Evolutionary conservation across 2,329 filamentous ascomycete genomes (phyloP), one percentile per base, ranked within the genome.

Genomic region (Zasmidium cellare): DNA sequence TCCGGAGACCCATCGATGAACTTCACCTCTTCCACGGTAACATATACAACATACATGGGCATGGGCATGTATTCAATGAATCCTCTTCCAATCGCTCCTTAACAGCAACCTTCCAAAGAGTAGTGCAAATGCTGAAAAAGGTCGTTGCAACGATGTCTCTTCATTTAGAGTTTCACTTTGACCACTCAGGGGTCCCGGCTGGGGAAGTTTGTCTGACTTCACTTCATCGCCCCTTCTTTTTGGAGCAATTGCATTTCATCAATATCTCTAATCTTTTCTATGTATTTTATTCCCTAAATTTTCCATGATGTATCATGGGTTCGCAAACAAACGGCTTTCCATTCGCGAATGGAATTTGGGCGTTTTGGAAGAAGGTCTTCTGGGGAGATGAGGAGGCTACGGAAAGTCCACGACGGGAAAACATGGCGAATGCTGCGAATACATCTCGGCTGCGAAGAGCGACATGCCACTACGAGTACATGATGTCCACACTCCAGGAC

Each of bases 401-500:
- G 7, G 7, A 7, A 14, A 31, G 14, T 31, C 7, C n/a, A n/a
- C n/a, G 28, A 31, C 14, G 7, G 28, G 28, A 31, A 7, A 41
- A 14, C 35, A 41, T 41, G 35, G 5, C 7, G 35, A 41, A 41
- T 28, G 25, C 25, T 28, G 25, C 5, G 5, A 28, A 28, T 11
- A 11, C 6, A 41, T 14, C 35, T 9, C 41, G n/a, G n/a, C 23
- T 19, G 14, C 20, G 2, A 52, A 58, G 47, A 56, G 59, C 44
- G 50, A 31, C 3, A 14, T 9, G 7, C 16, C 35, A 9, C 16
- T 41, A 9, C 35, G 35, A 41, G 16, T 65, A 65, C 41, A 56
- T 64, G 55, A 51, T 65, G 6, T 50, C 61, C 1, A 53, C 53
- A 3, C 25, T 65, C 2, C 24, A 25, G 12, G 12, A 35, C 2